Base-by-base conservation (phyloP, 441 rosid species). In the Gossypium aridum region DNA sequence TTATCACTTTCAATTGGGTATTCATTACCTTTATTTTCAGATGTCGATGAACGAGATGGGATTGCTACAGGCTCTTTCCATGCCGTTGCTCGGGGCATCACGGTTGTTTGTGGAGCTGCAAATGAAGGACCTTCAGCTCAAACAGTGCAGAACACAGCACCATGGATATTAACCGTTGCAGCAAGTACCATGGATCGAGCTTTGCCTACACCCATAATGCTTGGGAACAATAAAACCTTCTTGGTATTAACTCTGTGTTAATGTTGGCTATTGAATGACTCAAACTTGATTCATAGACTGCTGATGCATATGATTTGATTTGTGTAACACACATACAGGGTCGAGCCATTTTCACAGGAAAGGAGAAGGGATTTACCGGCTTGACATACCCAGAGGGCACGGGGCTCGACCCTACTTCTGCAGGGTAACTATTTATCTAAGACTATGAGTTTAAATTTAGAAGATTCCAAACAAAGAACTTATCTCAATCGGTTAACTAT, bases 101-200 rank as follows among this genome's bases (percentile, higher is more conserved):
- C 79, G 0, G 87, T 89, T 37, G 86, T 85, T 23, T 80, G 81
- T 17, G 82, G 74, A 45, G 88, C 86, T 3, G 85, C 80, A 34
- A 89, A 87, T 64, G 78, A 54, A 22, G 89, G 89, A 3, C 89
- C 90, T 26, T 69, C 64, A 3, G 76, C 85, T n/a, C 80, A 80
- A 43, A 83, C 89, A 2, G 83, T 85, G 23, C 77, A 75, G 65
- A 85, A 84, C 62, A 80, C 85, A 1, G 83, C 89, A 17, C 89
- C 89, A 1, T 89, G 89, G 92, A 57, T 87, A 64, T 60, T 85
- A 57, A 85, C 86, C 2, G 87, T 87, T 9, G 89, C 87, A 5
- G 90, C 89, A 4, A 85, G 78, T 75, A 84, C 89, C 62, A 78
- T 85, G 20, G 89, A 89, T 62, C 80, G 92, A 39, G 57, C 82